Percentiles rank a stretch among this genome's conserved stretches.
phyloP scores from a whole-genome alignment of 73 alveolate genomes.

The Tetrahymena borealis region DNA sequence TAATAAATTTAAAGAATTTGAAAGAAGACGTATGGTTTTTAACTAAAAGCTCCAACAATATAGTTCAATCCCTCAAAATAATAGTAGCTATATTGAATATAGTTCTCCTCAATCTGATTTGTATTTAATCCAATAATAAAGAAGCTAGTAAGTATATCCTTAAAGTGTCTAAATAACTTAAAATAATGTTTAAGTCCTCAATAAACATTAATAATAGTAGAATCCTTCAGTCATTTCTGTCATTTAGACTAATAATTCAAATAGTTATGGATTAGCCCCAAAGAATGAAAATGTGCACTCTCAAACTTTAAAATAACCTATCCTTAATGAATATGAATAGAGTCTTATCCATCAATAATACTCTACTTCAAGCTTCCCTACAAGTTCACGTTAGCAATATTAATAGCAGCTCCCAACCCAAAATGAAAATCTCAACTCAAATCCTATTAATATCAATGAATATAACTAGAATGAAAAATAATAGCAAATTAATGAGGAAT shows the following conservation, averaged over 20 bases:
- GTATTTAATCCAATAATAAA: not conserved
- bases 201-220: not conserved
- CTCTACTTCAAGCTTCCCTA: not conserved
- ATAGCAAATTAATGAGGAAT: not conserved
- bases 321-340: not conserved
- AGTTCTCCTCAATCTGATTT: not conserved
- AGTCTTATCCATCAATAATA: not conserved
- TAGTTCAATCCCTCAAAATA: not conserved
- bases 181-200: not conserved
- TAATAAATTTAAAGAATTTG: not conserved
- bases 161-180: not conserved
- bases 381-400: not conserved
- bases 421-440: not conserved
- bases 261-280: not conserved
- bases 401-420: no score
- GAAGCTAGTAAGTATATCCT: not conserved
- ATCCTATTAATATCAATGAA: not conserved
- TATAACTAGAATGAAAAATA: not conserved
- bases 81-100: not conserved
- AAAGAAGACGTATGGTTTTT: not conserved
- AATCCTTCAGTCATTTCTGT: not conserved
- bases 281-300: not conserved
- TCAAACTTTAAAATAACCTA: not conserved
- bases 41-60: not conserved
- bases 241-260: no score